Evolutionary conservation across 1,139 yeast species (phyloP).

Genomic region (Ogataea hybrid): DNA sequence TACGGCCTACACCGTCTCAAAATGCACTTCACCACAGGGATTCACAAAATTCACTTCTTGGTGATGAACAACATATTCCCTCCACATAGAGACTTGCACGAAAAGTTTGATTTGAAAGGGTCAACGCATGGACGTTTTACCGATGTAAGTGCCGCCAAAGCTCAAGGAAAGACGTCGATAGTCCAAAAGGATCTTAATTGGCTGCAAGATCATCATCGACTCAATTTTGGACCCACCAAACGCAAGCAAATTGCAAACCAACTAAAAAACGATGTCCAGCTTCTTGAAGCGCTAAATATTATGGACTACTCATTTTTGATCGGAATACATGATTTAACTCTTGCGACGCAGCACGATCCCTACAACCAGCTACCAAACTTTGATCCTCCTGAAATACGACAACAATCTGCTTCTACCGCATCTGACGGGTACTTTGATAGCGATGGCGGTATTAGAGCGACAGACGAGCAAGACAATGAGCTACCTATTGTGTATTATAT

Average conservation of each 20-base stretch:
- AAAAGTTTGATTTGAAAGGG: conserved; percentile 90
- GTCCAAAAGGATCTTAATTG: conserved; percentile 87
- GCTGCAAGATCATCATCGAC: conserved; percentile 61
- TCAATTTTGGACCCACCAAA: conserved; percentile 73
- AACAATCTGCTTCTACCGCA: conserved; percentile 36
- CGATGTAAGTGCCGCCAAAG: conserved; percentile 31
- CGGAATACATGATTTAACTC: conserved; percentile 71
- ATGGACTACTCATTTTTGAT: conserved; percentile 94
- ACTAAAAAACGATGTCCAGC: conserved; percentile 67
- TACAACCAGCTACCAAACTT: conserved; percentile 22
- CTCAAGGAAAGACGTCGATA: conserved; percentile 31
- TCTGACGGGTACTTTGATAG: conserved; percentile 20
- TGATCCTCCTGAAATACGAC: conserved; percentile 22
- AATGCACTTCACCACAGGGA: conserved; percentile 66
- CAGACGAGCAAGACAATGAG: conserved; percentile 63
- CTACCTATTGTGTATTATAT: conserved; percentile 75
- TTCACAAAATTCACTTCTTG: conserved; percentile 75
- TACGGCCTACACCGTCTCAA: conserved; percentile 95
- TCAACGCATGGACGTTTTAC: conserved; percentile 84
- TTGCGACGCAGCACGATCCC: conserved; percentile 23
- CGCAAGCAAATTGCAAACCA: conserved; percentile 61
- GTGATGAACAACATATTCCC: conserved; percentile 98
- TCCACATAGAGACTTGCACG: conserved; percentile 84
- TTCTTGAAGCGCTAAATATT: conserved; percentile 71
- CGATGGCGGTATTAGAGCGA: conserved; percentile 80